A percentile compares a stretch with the other conserved stretches of the same genome.
Conservation (phyloP, 1,284 basidiomycete genomes). For the Kalmanozyma brasiliensis region DNA sequence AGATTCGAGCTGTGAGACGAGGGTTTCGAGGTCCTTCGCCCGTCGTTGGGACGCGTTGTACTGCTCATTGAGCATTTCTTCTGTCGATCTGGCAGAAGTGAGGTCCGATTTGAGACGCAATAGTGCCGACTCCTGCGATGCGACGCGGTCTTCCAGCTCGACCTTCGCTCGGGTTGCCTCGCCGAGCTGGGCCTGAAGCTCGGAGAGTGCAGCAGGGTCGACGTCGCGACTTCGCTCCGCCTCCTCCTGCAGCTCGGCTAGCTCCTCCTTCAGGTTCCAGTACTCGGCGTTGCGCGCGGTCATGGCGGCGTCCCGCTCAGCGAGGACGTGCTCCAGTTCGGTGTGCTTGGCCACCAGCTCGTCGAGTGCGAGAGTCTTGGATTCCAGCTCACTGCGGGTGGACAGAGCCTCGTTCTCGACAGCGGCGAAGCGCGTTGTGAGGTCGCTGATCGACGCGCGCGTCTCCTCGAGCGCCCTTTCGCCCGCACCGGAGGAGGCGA, state of each 20-base stretch:
- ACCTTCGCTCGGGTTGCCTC: neutral
- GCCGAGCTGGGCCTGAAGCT: slow-evolving; percentile 4
- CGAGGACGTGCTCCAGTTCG: slow-evolving; percentile 16
- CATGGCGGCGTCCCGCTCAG: slow-evolving; percentile 22
- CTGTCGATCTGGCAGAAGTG: slow-evolving; percentile 15
- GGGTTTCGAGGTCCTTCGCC: slow-evolving; percentile 16
- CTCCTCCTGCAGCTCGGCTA: slow-evolving; percentile 50
- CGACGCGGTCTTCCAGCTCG: neutral
- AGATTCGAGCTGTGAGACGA: slow-evolving; percentile 16
- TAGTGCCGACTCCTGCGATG: slow-evolving; percentile 16
- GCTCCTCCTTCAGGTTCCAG: slow-evolving; percentile 56
- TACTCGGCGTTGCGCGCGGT: slow-evolving; percentile 39
- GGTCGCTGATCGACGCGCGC: neutral
- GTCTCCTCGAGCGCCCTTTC: neutral
- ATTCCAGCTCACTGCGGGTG: neutral
- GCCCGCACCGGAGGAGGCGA: neutral
- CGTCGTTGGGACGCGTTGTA: slow-evolving; percentile 24
- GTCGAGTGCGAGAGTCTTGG: neutral
- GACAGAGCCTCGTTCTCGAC: neutral
- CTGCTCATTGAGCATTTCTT: slow-evolving; percentile 39
- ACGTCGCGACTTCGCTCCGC: slow-evolving; percentile 16
- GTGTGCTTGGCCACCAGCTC: slow-evolving; percentile 6
- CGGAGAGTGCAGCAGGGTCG: neutral
- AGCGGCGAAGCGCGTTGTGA: neutral
- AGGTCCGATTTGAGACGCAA: slow-evolving; percentile 24